Evolutionary conservation across 495 filamentous ascomycete genomes (phyloP).

Genomic region (Aspergillus heteromorphus): DNA sequence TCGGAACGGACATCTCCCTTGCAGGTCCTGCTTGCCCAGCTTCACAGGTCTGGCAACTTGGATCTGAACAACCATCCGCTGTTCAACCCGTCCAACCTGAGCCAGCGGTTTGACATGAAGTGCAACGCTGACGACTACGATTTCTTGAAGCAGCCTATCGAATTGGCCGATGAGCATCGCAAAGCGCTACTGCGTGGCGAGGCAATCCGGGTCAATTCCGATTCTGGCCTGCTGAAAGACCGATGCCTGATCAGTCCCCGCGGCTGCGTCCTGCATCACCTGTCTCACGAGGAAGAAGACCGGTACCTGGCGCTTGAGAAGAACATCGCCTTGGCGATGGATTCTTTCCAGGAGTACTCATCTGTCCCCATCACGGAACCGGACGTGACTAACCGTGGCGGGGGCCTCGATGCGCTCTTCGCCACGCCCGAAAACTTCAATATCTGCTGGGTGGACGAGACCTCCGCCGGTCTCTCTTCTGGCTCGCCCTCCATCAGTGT

Average conservation of each 20-base stretch:
- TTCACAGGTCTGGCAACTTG: constrained; percentile 44
- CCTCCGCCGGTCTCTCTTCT: constrained; percentile 17
- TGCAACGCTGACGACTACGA: constrained; percentile 42
- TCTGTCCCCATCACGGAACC: constrained; percentile 25
- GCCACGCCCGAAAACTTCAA: constrained; percentile 40
- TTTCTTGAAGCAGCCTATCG: constrained; percentile 29
- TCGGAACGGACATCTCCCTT: constrained; percentile 35
- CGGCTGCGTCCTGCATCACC: constrained; percentile 69
- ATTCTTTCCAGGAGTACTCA: constrained; percentile 30
- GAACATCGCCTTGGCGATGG: constrained; percentile 35
- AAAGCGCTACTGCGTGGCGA: constrained; percentile 38
- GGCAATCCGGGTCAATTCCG: constrained; percentile 30
- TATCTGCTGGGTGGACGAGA: constrained; percentile 39
- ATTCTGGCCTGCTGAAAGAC: constrained; percentile 35
- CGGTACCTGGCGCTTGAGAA: constrained; percentile 71
- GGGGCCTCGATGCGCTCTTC: constrained; percentile 40
- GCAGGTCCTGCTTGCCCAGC: constrained; percentile 42
- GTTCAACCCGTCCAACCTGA: constrained; percentile 50
- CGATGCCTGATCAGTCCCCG: constrained; percentile 68
- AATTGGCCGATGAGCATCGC: constrained; percentile 37
- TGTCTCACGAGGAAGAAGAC: constrained; percentile 70
- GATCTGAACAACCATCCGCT: constrained; percentile 47
- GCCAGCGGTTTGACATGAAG: constrained; percentile 48
- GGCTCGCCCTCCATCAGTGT: no score
- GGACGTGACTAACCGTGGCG: constrained; percentile 36